Evolutionary conservation across 148 eudicot species (phyloP).

Genomic region (Nepenthes mirabilis): DNA sequence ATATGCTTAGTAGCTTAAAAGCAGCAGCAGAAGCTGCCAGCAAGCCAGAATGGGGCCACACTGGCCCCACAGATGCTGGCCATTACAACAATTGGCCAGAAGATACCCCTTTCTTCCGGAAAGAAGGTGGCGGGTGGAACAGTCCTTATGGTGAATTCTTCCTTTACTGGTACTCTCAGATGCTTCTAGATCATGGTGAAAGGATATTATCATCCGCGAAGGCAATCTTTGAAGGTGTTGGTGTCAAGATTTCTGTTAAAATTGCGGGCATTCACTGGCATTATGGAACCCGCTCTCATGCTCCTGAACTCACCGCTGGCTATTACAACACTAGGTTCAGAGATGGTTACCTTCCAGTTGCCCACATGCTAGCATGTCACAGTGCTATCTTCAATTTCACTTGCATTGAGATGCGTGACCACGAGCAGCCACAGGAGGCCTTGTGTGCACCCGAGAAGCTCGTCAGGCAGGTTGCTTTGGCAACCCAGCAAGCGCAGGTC

Average conservation of each 20-base stretch:
- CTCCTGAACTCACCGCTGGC: conserved; percentile 95
- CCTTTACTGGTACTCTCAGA: conserved; percentile 84
- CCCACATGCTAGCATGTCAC: conserved; percentile 74
- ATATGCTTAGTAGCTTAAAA: conserved; percentile 69
- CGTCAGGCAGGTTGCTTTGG: conserved; percentile 67
- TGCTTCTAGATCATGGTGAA: conserved; percentile 81
- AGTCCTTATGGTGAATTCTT: conserved; percentile 75
- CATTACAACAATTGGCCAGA: conserved; percentile 95
- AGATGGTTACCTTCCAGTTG: conserved; percentile 86
- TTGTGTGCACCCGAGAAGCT: conserved; percentile 82
- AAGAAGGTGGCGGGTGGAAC: conserved; percentile 76
- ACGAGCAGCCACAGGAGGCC: conserved; percentile 95
- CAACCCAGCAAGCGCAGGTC: conserved; percentile 57
- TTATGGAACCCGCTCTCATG: conserved; percentile 83
- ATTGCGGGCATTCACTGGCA: conserved; percentile 97
- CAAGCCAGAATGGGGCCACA: conserved; percentile 85
- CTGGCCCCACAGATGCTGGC: conserved; percentile 93
- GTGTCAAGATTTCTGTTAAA: conserved; percentile 76
- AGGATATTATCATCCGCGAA: conserved; percentile 51
- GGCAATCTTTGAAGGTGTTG: conserved; percentile 27
- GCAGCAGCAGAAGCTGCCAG: conserved; percentile 86
- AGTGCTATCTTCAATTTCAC: conserved; percentile 86
- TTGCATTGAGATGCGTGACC: conserved; percentile 91
- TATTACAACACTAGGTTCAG: conserved; percentile 82
- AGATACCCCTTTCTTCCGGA: conserved; percentile 79